These are phyloP conservation scores for Dendrocalamus sinicus DNA, from an alignment of 176 grass and related monocot species.

Conservation along the genomic window DNA sequence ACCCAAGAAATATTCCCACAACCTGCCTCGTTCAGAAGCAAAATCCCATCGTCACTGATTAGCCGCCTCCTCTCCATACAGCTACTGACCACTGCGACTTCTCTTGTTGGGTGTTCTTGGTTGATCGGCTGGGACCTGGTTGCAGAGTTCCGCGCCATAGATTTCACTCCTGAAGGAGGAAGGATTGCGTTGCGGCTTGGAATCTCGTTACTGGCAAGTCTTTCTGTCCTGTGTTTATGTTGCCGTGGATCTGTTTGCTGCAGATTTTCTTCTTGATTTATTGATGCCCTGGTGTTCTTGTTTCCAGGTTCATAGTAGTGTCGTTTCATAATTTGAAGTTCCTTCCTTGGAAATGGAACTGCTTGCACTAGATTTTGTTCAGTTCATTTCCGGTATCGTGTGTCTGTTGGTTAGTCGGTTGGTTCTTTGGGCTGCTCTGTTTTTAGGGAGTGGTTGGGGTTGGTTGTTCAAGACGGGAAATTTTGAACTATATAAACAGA, in stretches of 20 bases:
- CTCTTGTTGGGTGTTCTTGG: conserved; percentile 15
- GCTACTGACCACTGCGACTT: neutral
- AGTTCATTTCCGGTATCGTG: neutral
- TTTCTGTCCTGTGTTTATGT: neutral
- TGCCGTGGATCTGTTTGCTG: conserved; percentile 17
- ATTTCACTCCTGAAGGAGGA: neutral
- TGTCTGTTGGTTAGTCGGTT: neutral
- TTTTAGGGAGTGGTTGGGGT: neutral
- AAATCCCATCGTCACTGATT: conserved; percentile 36
- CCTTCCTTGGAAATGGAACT: neutral
- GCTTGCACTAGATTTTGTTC: neutral
- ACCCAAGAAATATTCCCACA: neutral
- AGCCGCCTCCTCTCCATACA: neutral
- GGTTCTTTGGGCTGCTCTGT: neutral
- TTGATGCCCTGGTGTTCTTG: neutral
- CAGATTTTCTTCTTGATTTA: conserved; percentile 3
- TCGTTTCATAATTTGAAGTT: neutral
- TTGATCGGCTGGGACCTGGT: conserved; percentile 8
- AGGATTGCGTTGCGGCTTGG: neutral
- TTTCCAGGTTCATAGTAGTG: neutral
- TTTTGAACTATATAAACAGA: neutral
- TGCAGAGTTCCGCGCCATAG: neutral
- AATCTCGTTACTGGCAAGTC: conserved; percentile 5
- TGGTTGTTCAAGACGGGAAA: neutral
- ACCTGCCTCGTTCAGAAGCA: conserved; percentile 11